Evolutionary conservation across 352 stramenopile species (phyloP).

Genomic region (Thalassiosira allenii): DNA sequence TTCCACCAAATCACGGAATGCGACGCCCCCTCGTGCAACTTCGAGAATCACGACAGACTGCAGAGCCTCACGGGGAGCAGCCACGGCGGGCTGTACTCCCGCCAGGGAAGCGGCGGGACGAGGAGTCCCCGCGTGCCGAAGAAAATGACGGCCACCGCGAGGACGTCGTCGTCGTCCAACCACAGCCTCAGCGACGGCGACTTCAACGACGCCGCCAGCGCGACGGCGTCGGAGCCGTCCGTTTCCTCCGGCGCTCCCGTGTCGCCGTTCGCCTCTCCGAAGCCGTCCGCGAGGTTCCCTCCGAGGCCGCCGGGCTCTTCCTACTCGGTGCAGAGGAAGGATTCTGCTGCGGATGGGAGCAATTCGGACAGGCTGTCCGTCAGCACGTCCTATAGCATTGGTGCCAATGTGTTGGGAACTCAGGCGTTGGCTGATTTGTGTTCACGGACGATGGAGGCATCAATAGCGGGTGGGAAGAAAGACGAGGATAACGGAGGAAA

Average conservation of each 20-base stretch:
- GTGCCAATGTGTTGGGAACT: constrained; percentile 60
- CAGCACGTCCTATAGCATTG: constrained; percentile 39
- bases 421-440: constrained; percentile 68
- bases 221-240: constrained; percentile 47
- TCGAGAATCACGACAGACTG: constrained; percentile 40
- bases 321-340: constrained; percentile 20
- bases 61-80: constrained; percentile 1
- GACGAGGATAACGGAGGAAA: neutral
- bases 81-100: constrained; percentile 13
- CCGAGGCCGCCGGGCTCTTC: constrained; percentile 35
- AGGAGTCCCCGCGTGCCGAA: neutral
- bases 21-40: constrained; percentile 79
- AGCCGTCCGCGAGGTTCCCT: constrained; percentile 35
- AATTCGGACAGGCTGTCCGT: neutral
- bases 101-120: constrained; percentile 3
- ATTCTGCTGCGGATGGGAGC: constrained; percentile 11
- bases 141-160: neutral
- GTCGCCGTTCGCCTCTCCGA: constrained; percentile 21
- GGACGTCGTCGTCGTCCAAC: constrained; percentile 5
- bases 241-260: constrained; percentile 21
- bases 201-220: constrained; percentile 41
- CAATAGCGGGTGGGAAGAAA: constrained; percentile 4
- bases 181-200: constrained; percentile 17
- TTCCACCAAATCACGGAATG: constrained; percentile 77
- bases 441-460: constrained; percentile 54